Conservation (phyloP, 148 eudicot species). For the Nepenthes mirabilis region DNA sequence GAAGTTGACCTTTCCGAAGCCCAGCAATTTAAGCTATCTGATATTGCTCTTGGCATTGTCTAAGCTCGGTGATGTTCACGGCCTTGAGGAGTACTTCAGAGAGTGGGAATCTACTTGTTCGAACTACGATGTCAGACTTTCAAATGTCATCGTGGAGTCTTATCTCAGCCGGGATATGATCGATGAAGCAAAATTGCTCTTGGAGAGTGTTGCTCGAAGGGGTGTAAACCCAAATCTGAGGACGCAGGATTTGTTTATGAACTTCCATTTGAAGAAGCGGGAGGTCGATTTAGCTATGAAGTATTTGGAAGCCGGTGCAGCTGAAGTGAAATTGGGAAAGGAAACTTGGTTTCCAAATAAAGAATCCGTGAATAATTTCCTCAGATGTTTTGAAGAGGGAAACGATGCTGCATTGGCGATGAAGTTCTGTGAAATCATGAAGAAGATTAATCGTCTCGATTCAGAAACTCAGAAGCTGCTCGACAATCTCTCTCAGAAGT, state of each 20-base stretch:
- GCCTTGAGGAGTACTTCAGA: slow-evolving; percentile 24
- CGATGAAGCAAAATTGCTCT: slow-evolving; percentile 21
- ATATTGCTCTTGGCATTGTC: slow-evolving; percentile 35
- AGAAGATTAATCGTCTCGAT: slow-evolving; percentile 27
- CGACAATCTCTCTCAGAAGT: not conserved
- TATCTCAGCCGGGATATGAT: slow-evolving; percentile 35
- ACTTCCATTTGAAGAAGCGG: slow-evolving; percentile 17
- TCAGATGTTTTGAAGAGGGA: slow-evolving; percentile 19
- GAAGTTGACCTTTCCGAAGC: slow-evolving; percentile 16
- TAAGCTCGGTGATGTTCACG: slow-evolving; percentile 23
- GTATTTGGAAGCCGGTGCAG: slow-evolving; percentile 25
- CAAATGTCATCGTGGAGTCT: slow-evolving; percentile 35
- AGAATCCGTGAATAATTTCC: slow-evolving; percentile 20
- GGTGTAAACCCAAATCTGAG: slow-evolving; percentile 25
- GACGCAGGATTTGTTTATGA: slow-evolving; percentile 16
- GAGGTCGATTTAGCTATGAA: slow-evolving; percentile 32
- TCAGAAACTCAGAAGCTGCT: slow-evolving; percentile 8
- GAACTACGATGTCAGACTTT: slow-evolving; percentile 25
- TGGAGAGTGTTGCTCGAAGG: slow-evolving; percentile 14
- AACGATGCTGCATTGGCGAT: slow-evolving; percentile 15
- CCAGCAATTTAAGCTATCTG: slow-evolving; percentile 28
- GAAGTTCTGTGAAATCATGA: slow-evolving; percentile 31
- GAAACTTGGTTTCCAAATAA: slow-evolving; percentile 27
- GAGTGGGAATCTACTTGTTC: slow-evolving; percentile 42
- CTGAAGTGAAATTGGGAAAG: slow-evolving; percentile 7